Evolutionary conservation across 192 early-diverging fungal species (phyloP).

Genomic region (Coemansia sp.): DNA sequence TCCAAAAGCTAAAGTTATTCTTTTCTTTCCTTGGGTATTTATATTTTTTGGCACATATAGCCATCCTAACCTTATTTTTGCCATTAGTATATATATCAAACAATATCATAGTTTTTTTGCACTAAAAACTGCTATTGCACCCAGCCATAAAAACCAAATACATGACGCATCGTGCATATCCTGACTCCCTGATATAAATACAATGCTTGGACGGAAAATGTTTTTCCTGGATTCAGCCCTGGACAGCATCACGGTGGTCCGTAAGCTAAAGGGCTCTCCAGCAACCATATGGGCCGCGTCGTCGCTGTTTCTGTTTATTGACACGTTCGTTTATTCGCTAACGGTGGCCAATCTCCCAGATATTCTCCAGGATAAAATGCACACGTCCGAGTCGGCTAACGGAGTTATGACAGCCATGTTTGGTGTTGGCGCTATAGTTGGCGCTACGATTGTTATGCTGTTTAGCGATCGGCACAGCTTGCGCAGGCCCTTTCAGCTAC

Average conservation of each 20-base stretch:
- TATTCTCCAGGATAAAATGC: conserved; percentile 31
- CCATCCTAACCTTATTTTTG: too few species aligned
- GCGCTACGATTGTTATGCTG: conserved; percentile 8
- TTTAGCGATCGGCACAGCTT: conserved; percentile 21
- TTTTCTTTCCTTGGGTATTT: background rate
- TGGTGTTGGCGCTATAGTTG: conserved; percentile 27
- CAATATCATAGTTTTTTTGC: background rate
- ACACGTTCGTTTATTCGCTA: conserved; percentile 36
- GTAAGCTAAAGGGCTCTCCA: conserved; percentile 14
- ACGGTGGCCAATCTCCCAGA: conserved; percentile 39
- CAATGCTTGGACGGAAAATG: background rate
- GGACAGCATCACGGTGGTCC: conserved; percentile 2
- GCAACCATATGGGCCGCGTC: conserved; percentile 33
- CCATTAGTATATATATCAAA: background rate
- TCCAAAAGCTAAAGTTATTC: background rate
- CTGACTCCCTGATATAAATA: background rate
- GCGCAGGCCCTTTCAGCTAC: conserved; percentile 20
- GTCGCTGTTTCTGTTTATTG: conserved; percentile 31
- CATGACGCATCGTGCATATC: background rate
- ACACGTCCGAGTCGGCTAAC: conserved; percentile 28
- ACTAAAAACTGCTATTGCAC: too few species aligned
- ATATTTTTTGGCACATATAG: background rate
- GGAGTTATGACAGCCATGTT: conserved; percentile 39
- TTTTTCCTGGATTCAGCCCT: background rate
- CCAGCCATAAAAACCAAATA: background rate